Evolutionary conservation across 2,329 filamentous ascomycete genomes (phyloP), one percentile per base, ranked within the genome.

Genomic region (Monosporascus sp.): DNA sequence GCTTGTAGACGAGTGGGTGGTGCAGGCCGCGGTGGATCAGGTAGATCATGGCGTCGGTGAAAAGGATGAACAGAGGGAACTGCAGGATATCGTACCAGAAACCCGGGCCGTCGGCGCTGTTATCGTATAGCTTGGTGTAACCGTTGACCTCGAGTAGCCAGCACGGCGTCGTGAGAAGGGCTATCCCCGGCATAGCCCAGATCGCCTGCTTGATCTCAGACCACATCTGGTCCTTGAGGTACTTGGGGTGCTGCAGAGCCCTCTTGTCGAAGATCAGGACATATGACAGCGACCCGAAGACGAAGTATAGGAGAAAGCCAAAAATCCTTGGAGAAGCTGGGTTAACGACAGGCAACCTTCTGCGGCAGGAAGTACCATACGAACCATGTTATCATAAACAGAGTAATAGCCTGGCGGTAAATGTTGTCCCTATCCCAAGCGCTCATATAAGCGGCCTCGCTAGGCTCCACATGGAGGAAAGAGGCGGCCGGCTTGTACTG

Each of bases 221-320:
- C 54, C 79, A 77, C 58, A 97, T 86, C 71, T 97, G 93, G 73
- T 96, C 93, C 75, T 94, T 95, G 66, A 97, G 86, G 72, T 93
- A 97, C 68, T 94, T 94, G 47, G 93, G 93, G 70, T 97, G 93
- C 50, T 90, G 78, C 72, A 93, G 84, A 45, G 89, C 94, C 42
- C 84, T 81, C 72, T 97, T 94, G 73, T 97, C 92, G 75, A 96
- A 97, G 67, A 97, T 79, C 74, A 96, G 87, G 65, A 86, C 64
- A 73, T 95, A 97, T 17, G 91, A 96, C 18, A 95, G 77, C 6
- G 85, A 80, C 4, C 92, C 89, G 67, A 90, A 90, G 59, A 89
- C 64, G 70, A 93, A 96, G 79, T 97, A 97, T 52, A 94, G 77
- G 47, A 91, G 59, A 36, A 92, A 72, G 51, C 92, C 93, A 64